Conservation (phyloP, 495 filamentous ascomycete species). For the Talaromyces ruber region DNA sequence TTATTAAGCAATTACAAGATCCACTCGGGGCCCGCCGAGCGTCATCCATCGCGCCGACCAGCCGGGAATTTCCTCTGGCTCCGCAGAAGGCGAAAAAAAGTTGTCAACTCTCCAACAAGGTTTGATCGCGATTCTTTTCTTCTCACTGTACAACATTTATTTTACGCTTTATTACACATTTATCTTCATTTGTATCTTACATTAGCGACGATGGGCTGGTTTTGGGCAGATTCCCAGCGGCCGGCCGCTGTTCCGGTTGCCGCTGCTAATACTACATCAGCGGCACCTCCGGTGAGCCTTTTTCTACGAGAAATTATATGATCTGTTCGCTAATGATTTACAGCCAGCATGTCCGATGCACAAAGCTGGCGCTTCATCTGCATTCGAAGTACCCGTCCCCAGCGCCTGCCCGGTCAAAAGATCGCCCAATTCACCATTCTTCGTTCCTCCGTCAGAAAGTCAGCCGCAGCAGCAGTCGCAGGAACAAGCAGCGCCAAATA, state of each 20-base stretch:
- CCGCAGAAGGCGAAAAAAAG: constrained; percentile 3
- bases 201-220: constrained; percentile 77
- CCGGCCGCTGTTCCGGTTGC: constrained; percentile 27
- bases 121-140: neutral
- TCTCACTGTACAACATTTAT: neutral
- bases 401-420: constrained; percentile 44
- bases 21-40: constrained; percentile 1
- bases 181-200: neutral
- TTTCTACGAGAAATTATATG: neutral
- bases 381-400: constrained; percentile 33
- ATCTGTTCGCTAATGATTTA: constrained; percentile 21
- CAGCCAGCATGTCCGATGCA: constrained; percentile 93
- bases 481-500: constrained; percentile 27
- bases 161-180: neutral
- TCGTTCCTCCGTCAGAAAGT: constrained; percentile 13
- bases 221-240: constrained; percentile 73
- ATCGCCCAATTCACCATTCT: constrained; percentile 36
- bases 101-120: neutral
- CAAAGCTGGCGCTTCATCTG: constrained; percentile 44
- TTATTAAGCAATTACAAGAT: neutral
- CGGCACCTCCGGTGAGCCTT: constrained; percentile 60
- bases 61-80: neutral
- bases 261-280: constrained; percentile 24
- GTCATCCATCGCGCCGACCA: neutral
- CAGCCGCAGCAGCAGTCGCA: neutral